A percentile compares a stretch with the other conserved stretches of the same genome.
Evolutionary conservation across 1,139 yeast species (phyloP).

Genomic region (Yamadazyma atlantica): DNA sequence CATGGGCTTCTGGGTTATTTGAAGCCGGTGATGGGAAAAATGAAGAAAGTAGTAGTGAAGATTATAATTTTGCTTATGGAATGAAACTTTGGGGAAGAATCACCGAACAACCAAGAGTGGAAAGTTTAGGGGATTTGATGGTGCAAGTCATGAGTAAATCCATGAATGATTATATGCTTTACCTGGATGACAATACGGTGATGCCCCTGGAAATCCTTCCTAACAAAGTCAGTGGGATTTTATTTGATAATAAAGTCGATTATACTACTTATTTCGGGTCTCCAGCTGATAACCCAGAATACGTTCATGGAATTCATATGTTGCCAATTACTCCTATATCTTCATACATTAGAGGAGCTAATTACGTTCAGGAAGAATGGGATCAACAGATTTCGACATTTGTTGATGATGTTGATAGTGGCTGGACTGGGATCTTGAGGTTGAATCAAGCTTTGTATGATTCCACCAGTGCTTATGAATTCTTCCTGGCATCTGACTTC

Average conservation of each 20-base stretch:
- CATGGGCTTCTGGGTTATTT: slow-evolving; percentile 73
- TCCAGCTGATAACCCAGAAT: slow-evolving; percentile 42
- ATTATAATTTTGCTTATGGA: slow-evolving; percentile 74
- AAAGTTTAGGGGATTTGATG: slow-evolving; percentile 64
- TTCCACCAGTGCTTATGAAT: slow-evolving; percentile 35
- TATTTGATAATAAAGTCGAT: slow-evolving; percentile 79
- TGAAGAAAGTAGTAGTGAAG: slow-evolving; percentile 62
- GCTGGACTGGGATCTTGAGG: slow-evolving; percentile 47
- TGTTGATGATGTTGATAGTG: slow-evolving; percentile 39
- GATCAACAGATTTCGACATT: slow-evolving; percentile 31
- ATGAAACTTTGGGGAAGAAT: slow-evolving; percentile 76
- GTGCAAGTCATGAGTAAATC: slow-evolving; percentile 42
- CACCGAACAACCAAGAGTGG: slow-evolving; percentile 61
- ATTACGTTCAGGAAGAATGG: slow-evolving; percentile 46
- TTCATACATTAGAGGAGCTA: slow-evolving; percentile 34
- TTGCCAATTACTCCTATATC: slow-evolving; percentile 46
- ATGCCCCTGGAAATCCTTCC: slow-evolving; percentile 52
- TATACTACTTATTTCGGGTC: slow-evolving; percentile 80
- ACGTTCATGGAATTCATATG: slow-evolving; percentile 52
- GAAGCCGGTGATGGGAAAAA: slow-evolving; percentile 43
- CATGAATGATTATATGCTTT: slow-evolving; percentile 46
- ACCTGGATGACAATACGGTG: slow-evolving; percentile 35
- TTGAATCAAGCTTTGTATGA: slow-evolving; percentile 39
- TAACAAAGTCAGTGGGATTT: slow-evolving; percentile 68
- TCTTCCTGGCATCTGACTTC: slow-evolving; percentile 43